Percentiles rank a stretch among this genome's conserved stretches.
Conservation (phyloP, 2,329 filamentous ascomycete genomes). For the Claviceps maximensis region DNA sequence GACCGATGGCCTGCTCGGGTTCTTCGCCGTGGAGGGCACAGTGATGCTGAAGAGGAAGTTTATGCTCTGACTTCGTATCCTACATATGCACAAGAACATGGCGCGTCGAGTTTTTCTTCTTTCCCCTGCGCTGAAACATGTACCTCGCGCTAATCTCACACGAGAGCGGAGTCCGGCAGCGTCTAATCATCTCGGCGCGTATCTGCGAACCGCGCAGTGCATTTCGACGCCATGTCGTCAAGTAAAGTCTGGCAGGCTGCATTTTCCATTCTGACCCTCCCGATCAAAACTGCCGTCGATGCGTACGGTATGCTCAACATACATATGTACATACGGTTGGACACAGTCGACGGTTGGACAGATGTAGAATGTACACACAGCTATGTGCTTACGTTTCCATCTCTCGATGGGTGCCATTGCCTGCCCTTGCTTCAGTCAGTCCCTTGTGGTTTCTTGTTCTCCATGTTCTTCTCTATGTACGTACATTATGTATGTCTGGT, state of each 20-base stretch:
- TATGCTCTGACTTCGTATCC: too few species aligned
- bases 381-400: background rate
- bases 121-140: too few species aligned
- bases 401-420: background rate
- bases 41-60: too few species aligned
- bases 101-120: too few species aligned
- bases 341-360: background rate
- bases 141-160: too few species aligned
- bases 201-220: background rate
- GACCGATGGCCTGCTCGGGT: too few species aligned
- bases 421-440: background rate
- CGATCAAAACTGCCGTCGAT: background rate
- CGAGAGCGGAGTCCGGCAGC: background rate
- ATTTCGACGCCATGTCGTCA: background rate
- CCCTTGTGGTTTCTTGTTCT: background rate
- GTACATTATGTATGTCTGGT: background rate
- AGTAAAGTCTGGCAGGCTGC: background rate
- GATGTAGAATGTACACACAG: too few species aligned
- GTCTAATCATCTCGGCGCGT: background rate
- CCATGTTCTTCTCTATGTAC: background rate
- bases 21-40: too few species aligned
- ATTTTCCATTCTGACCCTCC: background rate
- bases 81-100: too few species aligned
- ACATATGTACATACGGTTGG: too few species aligned
- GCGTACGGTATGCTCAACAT: background rate